Base-by-base conservation (phyloP, 768 basidiomycete species). In the Baorangia bicolor region DNA sequence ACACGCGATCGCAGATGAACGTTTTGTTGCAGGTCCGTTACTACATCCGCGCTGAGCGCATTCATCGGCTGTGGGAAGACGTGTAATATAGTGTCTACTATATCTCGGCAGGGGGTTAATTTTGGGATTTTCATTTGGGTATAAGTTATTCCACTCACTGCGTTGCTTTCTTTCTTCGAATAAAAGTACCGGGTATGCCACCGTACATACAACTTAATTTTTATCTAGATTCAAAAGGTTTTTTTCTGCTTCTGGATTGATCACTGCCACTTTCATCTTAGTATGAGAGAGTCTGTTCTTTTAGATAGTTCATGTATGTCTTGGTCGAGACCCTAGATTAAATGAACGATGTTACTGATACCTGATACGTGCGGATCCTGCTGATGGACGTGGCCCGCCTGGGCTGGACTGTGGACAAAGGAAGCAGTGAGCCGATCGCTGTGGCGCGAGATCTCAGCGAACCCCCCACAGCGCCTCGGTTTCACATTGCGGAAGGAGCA, bases 1-100 rank as follows among this genome's bases (percentile, higher is more conserved):
- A 64, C 68, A 59, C 66, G 59, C 56, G 68, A 68, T 41, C 68
- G 63, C 39, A 70, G 66, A 68, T 72, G 59, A 69, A 57, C 49
- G 48, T 34, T 41, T 43, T 43, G 39, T 53, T 43, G 49, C 44
- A 45, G 4, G 44, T 37, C 48, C 31, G 49, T 58, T 53, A 43
- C 55, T 58, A 60, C 61, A 52, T 50, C 34, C n/a, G 63, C 67
- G 61, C 42, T 56, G 66, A 52, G 60, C 69, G 63, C 61, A 40
- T 51, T 25, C 45, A 51, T 59, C 46, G 56, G 44, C 48, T 59
- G 56, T n/a, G 65, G 60, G 57, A 43, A 46, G 39, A 51, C 25
- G 45, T 58, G 58, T 57, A 46, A 48, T 46, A 53, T 52, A 13
- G 56, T n/a, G 54, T 31, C 30, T 68, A 68, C 53, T 30, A 35